phyloP scores from a whole-genome alignment of 1,284 basidiomycete genomes.

The Meira nashicola region DNA sequence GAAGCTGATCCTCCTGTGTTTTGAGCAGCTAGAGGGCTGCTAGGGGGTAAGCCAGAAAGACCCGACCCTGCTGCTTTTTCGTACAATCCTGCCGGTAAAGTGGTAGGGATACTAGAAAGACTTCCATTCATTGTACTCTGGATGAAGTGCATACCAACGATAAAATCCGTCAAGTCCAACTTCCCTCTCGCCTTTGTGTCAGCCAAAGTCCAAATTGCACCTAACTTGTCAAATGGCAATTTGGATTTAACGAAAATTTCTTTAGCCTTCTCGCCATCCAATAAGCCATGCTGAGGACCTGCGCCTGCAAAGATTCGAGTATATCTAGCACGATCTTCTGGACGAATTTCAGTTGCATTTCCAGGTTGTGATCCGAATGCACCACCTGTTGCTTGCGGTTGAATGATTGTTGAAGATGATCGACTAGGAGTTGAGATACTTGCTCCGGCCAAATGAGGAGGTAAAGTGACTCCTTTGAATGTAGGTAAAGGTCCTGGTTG shows the following conservation, averaged over 20 bases:
- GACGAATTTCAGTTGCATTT: slow-evolving; percentile 36
- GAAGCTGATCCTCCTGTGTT: slow-evolving; percentile 32
- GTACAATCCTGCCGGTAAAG: slow-evolving; percentile 82
- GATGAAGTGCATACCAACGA: slow-evolving; percentile 87
- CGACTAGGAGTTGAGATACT: slow-evolving; percentile 16
- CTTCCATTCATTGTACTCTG: slow-evolving; percentile 78
- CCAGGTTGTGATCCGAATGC: slow-evolving; percentile 17
- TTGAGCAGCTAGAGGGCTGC: slow-evolving; percentile 29
- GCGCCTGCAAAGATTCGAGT: slow-evolving; percentile 51
- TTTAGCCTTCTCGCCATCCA: slow-evolving; percentile 76
- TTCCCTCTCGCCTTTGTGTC: slow-evolving; percentile 88
- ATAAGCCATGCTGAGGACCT: slow-evolving; percentile 41
- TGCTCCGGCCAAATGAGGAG: slow-evolving; percentile 22
- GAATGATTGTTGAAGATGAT: slow-evolving; percentile 6
- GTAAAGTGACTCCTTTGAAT: slow-evolving; percentile 68
- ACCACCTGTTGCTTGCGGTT: slow-evolving; percentile 15
- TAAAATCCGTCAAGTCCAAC: slow-evolving; percentile 87
- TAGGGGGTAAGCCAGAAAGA: not conserved
- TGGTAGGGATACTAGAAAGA: slow-evolving; percentile 68
- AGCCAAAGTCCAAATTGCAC: slow-evolving; percentile 91
- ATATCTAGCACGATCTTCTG: slow-evolving; percentile 49
- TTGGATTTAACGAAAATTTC: slow-evolving; percentile 91
- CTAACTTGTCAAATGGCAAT: slow-evolving; percentile 79
- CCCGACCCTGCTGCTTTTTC: slow-evolving; percentile 61
- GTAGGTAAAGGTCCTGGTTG: slow-evolving; percentile 68